Conservation (phyloP, 2,329 filamentous ascomycete genomes). For the Coniosporium tulheliwenetii region DNA sequence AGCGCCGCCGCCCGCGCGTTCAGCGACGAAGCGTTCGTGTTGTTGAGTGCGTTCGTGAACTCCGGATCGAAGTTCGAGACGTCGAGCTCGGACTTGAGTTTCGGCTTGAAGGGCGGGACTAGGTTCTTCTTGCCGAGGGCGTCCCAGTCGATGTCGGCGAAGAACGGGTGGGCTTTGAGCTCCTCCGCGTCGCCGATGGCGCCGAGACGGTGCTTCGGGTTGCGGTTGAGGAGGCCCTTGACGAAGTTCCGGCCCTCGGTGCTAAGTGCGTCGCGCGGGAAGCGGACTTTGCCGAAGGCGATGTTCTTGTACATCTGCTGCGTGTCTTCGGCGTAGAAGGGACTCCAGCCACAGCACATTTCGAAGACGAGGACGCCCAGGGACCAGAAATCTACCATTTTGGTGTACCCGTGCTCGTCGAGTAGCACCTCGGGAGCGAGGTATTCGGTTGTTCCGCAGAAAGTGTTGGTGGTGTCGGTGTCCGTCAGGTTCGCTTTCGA, state of each 20-base stretch:
- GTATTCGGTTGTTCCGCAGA: conserved; percentile 97
- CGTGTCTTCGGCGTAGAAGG: conserved; percentile 96
- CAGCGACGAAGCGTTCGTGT: conserved; percentile 54
- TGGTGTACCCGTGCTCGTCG: conserved; percentile 94
- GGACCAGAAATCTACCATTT: conserved; percentile 99
- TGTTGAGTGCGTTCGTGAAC: conserved; percentile 87
- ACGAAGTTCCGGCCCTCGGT: conserved; percentile 95
- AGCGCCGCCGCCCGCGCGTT: conserved; percentile 83
- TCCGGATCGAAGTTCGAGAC: conserved; percentile 98
- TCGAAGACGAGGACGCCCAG: conserved; percentile 94
- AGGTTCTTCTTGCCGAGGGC: conserved; percentile 79
- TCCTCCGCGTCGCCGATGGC: conserved; percentile 86
- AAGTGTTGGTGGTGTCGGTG: conserved; percentile 96
- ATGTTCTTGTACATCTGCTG: conserved; percentile 99
- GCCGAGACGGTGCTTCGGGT: conserved; percentile 87
- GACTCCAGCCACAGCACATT: conserved; percentile 99
- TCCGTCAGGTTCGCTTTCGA: conserved; percentile 96
- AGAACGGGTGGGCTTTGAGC: conserved; percentile 88
- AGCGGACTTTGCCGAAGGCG: conserved; percentile 94
- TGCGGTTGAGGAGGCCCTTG: conserved; percentile 91
- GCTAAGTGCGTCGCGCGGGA: conserved; percentile 85
- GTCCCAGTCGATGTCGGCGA: conserved; percentile 85
- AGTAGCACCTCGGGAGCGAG: conserved; percentile 87
- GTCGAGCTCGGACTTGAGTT: conserved; percentile 87
- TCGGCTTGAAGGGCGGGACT: conserved; percentile 93